Conservation (phyloP, 2,329 filamentous ascomycete species). For the Kalmusia sp. region DNA sequence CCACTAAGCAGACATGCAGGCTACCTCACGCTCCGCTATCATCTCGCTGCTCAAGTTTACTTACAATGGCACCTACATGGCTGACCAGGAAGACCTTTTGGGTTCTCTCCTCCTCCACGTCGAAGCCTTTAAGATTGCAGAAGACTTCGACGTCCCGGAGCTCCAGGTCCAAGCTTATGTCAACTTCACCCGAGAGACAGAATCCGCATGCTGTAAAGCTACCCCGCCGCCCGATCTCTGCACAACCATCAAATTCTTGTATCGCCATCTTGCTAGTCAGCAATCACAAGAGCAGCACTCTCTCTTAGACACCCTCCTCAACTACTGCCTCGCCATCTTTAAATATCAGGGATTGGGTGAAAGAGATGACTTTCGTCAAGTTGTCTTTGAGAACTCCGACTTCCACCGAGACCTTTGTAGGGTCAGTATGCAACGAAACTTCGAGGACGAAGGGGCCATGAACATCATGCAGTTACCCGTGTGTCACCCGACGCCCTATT, state of each 20-base stretch:
- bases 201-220: conserved; percentile 48
- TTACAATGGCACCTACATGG: conserved; percentile 50
- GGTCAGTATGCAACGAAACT: conserved; percentile 46
- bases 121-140: conserved; percentile 50
- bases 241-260: conserved; percentile 48
- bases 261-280: conserved; percentile 30
- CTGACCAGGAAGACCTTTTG: conserved; percentile 22
- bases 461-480: conserved; percentile 21
- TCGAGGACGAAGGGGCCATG: conserved; percentile 44
- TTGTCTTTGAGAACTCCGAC: conserved; percentile 44
- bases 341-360: conserved; percentile 45
- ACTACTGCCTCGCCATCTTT: conserved; percentile 53
- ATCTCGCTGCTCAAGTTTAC: conserved; percentile 51
- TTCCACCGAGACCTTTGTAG: conserved; percentile 52
- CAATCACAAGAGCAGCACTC: conserved; percentile 30
- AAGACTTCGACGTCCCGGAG: conserved; percentile 49
- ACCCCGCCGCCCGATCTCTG: conserved; percentile 49
- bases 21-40: conserved; percentile 39
- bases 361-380: conserved; percentile 44
- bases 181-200: conserved; percentile 48
- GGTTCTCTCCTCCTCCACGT: conserved; percentile 49
- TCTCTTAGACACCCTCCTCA: conserved; percentile 49
- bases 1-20: conserved; percentile 9
- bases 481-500: conserved; percentile 13
- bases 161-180: conserved; percentile 49